Evolutionary conservation across 495 filamentous ascomycete species (phyloP).

Genomic region (Clohesyomyces aquaticus): DNA sequence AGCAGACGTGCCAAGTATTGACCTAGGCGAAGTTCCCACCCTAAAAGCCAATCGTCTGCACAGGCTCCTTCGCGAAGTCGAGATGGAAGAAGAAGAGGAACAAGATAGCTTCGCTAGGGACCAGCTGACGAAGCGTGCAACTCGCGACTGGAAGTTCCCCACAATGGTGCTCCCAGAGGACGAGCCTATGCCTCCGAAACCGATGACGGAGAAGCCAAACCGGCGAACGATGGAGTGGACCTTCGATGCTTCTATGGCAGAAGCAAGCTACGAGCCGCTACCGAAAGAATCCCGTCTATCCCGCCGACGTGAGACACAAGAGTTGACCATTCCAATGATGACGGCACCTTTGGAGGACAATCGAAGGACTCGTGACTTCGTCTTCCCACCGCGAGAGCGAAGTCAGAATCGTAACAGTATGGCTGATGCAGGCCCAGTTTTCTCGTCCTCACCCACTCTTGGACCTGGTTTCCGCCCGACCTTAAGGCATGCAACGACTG

Average conservation of each 20-base stretch:
- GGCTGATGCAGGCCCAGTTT: conserved; percentile 24
- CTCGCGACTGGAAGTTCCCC: conserved; percentile 32
- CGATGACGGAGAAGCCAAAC: conserved; percentile 21
- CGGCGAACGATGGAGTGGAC: conserved; percentile 36
- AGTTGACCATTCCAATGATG: conserved; percentile 17
- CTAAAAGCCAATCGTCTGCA: conserved; percentile 53
- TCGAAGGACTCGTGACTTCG: conserved; percentile 34
- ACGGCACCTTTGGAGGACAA: conserved; percentile 17
- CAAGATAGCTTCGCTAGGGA: conserved; percentile 27
- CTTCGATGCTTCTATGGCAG: conserved; percentile 36
- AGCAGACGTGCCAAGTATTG: conserved; percentile 55
- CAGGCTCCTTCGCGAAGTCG: conserved; percentile 48
- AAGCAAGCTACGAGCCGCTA: conserved; percentile 28
- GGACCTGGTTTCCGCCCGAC: conserved; percentile 42
- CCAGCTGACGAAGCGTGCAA: conserved; percentile 20
- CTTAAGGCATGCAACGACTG: conserved; percentile 44
- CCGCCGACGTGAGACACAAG: conserved; percentile 28
- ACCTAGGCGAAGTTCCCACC: conserved; percentile 48
- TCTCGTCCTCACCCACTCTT: conserved; percentile 38
- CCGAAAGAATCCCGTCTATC: conserved; percentile 12
- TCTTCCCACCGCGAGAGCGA: conserved; percentile 29
- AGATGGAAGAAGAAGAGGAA: conserved; percentile 50
- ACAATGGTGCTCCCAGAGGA: conserved; percentile 5
- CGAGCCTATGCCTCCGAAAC: background rate
- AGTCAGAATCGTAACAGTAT: conserved; percentile 15